Conservation (phyloP, 768 basidiomycete genomes). For the Symmetrospora coprosmae region DNA sequence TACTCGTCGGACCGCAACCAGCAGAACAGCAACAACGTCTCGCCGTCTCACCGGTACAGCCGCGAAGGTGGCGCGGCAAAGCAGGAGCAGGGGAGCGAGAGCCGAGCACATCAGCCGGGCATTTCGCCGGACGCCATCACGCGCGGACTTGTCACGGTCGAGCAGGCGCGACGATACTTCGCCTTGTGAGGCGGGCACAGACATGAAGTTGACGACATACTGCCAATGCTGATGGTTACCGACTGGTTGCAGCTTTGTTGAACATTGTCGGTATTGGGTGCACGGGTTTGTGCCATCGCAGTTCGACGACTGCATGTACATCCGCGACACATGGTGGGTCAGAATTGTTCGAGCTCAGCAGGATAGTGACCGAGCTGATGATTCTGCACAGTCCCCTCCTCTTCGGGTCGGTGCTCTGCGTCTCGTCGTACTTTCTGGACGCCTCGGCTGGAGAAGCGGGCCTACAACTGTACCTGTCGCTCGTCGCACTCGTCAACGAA, state of each 20-base stretch:
- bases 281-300: slow-evolving; percentile 17
- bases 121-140: slow-evolving; percentile 14
- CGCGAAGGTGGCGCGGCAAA: too few relatives aligned
- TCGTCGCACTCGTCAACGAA: slow-evolving; percentile 15
- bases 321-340: background rate
- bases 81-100: too few relatives aligned
- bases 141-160: slow-evolving; percentile 10
- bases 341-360: background rate
- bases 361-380: background rate
- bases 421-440: slow-evolving; percentile 2
- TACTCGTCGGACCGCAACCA: too few relatives aligned
- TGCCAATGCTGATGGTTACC: too few relatives aligned
- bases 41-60: too few relatives aligned
- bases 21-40: too few relatives aligned
- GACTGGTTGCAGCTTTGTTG: slow-evolving; percentile 10
- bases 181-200: slow-evolving; percentile 6
- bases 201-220: too few relatives aligned
- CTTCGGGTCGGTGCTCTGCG: slow-evolving; percentile 10
- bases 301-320: background rate
- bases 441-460: slow-evolving; percentile 4
- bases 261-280: slow-evolving; percentile 15
- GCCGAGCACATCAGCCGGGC: too few relatives aligned
- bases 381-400: background rate
- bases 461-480: slow-evolving; percentile 8
- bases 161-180: slow-evolving; percentile 17